Conservation (phyloP, 2,329 filamentous ascomycete species). For the Claviceps humidiphila region DNA sequence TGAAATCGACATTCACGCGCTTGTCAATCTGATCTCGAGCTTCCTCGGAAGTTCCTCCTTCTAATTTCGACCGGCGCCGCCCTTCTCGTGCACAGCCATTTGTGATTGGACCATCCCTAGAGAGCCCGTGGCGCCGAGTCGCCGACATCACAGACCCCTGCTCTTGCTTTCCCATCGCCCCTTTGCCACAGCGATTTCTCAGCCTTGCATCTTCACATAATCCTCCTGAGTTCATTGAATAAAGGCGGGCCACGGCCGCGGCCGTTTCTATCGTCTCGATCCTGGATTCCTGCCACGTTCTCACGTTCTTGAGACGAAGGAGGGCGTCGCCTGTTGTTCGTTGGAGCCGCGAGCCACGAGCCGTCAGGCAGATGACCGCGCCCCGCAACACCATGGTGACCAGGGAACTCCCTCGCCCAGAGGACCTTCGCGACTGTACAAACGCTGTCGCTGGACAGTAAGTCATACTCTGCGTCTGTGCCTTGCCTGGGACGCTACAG, state of each 20-base stretch:
- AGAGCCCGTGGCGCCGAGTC: not conserved
- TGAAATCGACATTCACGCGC: not conserved
- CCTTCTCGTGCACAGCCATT: not conserved
- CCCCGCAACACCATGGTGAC: slow-evolving; percentile 11
- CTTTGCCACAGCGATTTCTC: not conserved
- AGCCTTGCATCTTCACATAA: not conserved
- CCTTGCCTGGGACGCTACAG: not conserved
- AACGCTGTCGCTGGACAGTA: slow-evolving; percentile 77
- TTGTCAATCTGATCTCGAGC: not conserved
- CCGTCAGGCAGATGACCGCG: not conserved
- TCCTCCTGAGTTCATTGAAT: not conserved
- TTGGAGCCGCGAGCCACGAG: not conserved
- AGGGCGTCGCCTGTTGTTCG: not conserved
- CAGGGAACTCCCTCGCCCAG: slow-evolving; percentile 37
- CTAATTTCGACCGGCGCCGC: not conserved
- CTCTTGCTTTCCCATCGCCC: not conserved
- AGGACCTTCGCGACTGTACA: slow-evolving; percentile 55
- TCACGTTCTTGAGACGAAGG: not conserved
- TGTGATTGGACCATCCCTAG: not conserved
- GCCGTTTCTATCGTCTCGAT: not conserved
- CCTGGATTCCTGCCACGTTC: not conserved
- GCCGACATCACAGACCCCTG: not conserved
- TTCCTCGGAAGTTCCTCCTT: too few species aligned
- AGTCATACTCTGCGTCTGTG: slow-evolving; percentile 23
- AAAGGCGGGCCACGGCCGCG: not conserved